Percentiles rank a stretch among this genome's conserved stretches.
Evolutionary conservation across 805 yeast species (phyloP).

Genomic region (Limtongia smithiae): DNA sequence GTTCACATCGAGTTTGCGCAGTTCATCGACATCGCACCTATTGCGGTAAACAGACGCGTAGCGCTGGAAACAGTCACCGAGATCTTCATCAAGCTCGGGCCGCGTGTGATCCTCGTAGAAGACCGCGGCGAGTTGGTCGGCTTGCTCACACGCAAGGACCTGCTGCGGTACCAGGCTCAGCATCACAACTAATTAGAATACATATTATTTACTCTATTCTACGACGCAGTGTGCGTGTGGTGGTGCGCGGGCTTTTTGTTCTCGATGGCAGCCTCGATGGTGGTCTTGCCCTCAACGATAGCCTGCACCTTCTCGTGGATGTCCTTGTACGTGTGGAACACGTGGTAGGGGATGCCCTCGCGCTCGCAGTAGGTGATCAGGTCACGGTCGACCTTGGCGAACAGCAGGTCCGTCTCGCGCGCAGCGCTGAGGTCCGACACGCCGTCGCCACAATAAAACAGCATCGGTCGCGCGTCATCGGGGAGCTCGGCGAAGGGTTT

Average conservation of each 20-base stretch:
- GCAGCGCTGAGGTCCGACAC: constrained; percentile 95
- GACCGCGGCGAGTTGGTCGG: constrained; percentile 61
- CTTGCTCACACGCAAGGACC: constrained; percentile 78
- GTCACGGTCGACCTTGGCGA: constrained; percentile 91
- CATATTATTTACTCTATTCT: too few species aligned
- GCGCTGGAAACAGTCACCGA: constrained; percentile 61
- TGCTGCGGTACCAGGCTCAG: constrained; percentile 49
- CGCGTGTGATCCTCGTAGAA: constrained; percentile 66
- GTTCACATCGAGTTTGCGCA: constrained; percentile 17
- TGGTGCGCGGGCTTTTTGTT: constrained; percentile 12
- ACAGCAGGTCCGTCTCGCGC: constrained; percentile 84
- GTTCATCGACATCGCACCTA: constrained; percentile 54
- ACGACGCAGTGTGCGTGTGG: not conserved
- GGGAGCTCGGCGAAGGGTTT: constrained; percentile 42
- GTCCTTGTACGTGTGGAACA: constrained; percentile 71
- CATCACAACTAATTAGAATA: constrained; percentile 3
- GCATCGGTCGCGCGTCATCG: constrained; percentile 50
- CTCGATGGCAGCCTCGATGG: constrained; percentile 29
- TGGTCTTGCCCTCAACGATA: constrained; percentile 46
- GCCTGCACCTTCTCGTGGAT: constrained; percentile 60
- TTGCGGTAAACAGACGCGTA: constrained; percentile 52
- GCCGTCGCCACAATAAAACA: constrained; percentile 97
- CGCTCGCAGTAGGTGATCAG: constrained; percentile 77
- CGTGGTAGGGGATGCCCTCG: constrained; percentile 78
- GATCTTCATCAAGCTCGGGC: constrained; percentile 75